Evolutionary conservation across 139 green algal genomes (phyloP), one percentile per base, ranked within the genome.

Genomic region (Nannochloris sp.): DNA sequence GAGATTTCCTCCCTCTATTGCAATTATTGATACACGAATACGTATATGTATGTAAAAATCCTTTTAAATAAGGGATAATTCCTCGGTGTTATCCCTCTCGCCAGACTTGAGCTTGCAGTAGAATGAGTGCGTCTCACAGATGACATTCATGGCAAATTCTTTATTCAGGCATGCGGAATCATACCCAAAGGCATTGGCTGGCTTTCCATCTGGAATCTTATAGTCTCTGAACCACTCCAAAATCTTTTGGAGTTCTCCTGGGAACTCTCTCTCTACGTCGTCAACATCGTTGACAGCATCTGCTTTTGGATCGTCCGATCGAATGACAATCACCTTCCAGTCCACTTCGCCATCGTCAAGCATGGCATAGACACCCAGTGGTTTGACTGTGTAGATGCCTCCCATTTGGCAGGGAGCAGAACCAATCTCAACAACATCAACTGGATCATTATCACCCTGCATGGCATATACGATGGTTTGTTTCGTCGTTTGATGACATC

Each of bases 321-420:
- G 62, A 71, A 98, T 95, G 73, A 81, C 82, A 31, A 98, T 89
- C n/a, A 97, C 45, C 83, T 98, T 98, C 93, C 93, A 98, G 83
- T 98, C 93, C 40, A 98, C 82, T 86, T 98, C 93, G 29, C 93
- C 93, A 33, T 98, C 93, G 67, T 98, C 92, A 61, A 98, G 95
- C 92, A 98, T 97, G 62, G 92, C 92, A 56, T 90, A 88, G 36
- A 96, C 87, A 37, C 89, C 91, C 5, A 90, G 57, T 6, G 72
- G 71, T 68, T 91, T 91, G 28, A 91, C 85, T 59, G 77, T 71
- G 80, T 95, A 95, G 58, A 98, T 88, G 63, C 90, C 89, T 33
- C 93, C 93, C 79, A 89, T 90, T 28, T 84, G 70, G 30, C 78
- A 72, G 6, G 65, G 12, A 3, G 55, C 29, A 43, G 67, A 79